A percentile compares a stretch with the other conserved stretches of the same genome.
Conservation (phyloP, 2,329 filamentous ascomycete genomes). For the Dryadomyces quercivorus region DNA sequence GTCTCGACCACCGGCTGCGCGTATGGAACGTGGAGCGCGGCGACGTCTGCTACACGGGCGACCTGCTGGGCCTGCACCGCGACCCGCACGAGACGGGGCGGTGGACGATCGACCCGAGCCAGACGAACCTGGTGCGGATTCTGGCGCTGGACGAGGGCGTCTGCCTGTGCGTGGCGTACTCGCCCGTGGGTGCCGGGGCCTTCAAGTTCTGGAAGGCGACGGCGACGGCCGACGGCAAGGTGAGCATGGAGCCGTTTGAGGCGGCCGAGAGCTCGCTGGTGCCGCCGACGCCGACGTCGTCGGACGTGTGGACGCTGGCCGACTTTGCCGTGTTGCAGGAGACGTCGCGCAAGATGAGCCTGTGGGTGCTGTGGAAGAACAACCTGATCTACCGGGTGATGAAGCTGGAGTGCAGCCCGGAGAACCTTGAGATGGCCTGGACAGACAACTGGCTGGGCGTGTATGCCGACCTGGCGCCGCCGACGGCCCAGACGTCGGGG, state of each 20-base stretch:
- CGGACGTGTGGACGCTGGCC: constrained; percentile 67
- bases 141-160: constrained; percentile 44
- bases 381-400: constrained; percentile 68
- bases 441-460: constrained; percentile 58
- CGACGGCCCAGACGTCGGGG: constrained; percentile 44
- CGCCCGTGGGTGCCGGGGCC: constrained; percentile 72
- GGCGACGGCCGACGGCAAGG: constrained; percentile 48
- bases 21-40: constrained; percentile 83
- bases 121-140: constrained; percentile 64
- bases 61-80: constrained; percentile 58
- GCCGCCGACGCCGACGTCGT: constrained; percentile 57
- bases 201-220: constrained; percentile 88
- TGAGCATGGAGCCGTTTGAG: constrained; percentile 40
- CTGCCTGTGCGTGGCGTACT: constrained; percentile 64
- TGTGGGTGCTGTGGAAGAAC: constrained; percentile 80
- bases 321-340: constrained; percentile 56
- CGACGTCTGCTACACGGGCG: constrained; percentile 61
- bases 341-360: constrained; percentile 28
- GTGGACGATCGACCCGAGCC: constrained; percentile 67
- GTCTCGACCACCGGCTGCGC: constrained; percentile 76
- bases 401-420: constrained; percentile 59
- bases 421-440: constrained; percentile 51
- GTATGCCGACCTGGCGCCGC: constrained; percentile 41
- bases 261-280: constrained; percentile 53
- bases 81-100: constrained; percentile 58